These are phyloP conservation scores for Rhodomyrtus psidioides DNA, from an alignment of 441 rosid genomes.

Conservation along the genomic window DNA sequence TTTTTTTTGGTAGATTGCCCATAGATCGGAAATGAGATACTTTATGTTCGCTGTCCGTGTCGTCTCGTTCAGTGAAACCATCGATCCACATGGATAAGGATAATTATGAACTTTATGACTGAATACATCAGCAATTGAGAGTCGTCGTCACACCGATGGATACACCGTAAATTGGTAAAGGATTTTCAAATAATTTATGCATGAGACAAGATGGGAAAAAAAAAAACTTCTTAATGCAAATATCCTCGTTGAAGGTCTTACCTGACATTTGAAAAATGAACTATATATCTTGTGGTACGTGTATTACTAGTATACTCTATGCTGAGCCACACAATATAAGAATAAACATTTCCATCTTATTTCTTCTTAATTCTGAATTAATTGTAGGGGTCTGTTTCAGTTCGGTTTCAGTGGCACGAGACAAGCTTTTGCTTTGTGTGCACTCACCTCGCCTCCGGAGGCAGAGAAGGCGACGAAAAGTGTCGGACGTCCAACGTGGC, in stretches of 20 bases:
- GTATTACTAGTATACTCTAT: not conserved
- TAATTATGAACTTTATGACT: not conserved
- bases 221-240: not conserved
- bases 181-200: not conserved
- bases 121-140: not conserved
- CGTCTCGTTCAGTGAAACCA: not conserved
- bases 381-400: constrained; percentile 86
- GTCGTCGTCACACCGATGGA: not conserved
- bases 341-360: not conserved
- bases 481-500: constrained; percentile 60
- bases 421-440: constrained; percentile 94
- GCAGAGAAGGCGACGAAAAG: constrained; percentile 66
- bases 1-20: not conserved
- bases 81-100: not conserved
- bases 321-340: not conserved
- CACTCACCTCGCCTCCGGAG: constrained; percentile 92
- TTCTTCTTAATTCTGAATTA: not conserved
- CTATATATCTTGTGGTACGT: not conserved
- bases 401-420: constrained; percentile 62
- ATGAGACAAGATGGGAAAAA: not conserved
- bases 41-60: not conserved
- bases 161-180: not conserved
- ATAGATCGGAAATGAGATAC: not conserved
- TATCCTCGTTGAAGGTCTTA: not conserved
- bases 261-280: not conserved